Percentiles rank a stretch among this genome's conserved stretches.
Evolutionary conservation across 2,329 filamentous ascomycete genomes (phyloP).

Genomic region (Trichoderma sp.): DNA sequence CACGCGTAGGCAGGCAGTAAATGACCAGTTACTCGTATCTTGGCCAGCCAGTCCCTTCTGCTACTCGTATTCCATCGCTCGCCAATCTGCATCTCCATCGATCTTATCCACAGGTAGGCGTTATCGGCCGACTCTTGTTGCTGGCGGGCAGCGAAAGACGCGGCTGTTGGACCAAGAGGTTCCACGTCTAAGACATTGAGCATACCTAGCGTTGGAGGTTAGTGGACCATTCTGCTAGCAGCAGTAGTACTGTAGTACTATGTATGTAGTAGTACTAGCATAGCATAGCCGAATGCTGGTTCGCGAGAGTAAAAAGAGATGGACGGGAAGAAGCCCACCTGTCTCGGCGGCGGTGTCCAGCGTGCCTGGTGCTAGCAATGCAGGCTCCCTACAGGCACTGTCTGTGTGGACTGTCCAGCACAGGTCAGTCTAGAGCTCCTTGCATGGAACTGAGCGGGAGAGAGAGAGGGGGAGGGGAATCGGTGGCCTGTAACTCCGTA

Average conservation of each 20-base stretch:
- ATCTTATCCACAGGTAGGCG: slow-evolving; percentile 9
- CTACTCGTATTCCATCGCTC: slow-evolving; percentile 5
- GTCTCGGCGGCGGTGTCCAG: background rate
- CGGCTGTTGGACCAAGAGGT: slow-evolving; percentile 1
- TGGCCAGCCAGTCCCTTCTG: background rate
- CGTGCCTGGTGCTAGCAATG: background rate
- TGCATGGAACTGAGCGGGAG: background rate
- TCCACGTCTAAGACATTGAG: slow-evolving; percentile 3
- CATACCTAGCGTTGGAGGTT: background rate
- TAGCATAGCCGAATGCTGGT: slow-evolving; percentile 10
- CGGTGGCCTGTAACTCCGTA: background rate
- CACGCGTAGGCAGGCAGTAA: background rate
- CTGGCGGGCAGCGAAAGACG: background rate
- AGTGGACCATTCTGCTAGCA: background rate
- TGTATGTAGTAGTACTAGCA: no score
- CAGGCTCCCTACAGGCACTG: background rate
- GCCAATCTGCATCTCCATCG: slow-evolving; percentile 18
- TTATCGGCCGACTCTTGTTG: slow-evolving; percentile 3
- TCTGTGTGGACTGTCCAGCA: background rate
- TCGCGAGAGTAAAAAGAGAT: background rate
- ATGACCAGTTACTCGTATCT: background rate
- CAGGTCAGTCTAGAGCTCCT: background rate
- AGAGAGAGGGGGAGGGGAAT: background rate
- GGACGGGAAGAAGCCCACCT: background rate
- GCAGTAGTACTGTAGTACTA: background rate